Base-by-base conservation (phyloP, 2,329 filamentous ascomycete species). In the Pseudogymnoascus sp. region DNA sequence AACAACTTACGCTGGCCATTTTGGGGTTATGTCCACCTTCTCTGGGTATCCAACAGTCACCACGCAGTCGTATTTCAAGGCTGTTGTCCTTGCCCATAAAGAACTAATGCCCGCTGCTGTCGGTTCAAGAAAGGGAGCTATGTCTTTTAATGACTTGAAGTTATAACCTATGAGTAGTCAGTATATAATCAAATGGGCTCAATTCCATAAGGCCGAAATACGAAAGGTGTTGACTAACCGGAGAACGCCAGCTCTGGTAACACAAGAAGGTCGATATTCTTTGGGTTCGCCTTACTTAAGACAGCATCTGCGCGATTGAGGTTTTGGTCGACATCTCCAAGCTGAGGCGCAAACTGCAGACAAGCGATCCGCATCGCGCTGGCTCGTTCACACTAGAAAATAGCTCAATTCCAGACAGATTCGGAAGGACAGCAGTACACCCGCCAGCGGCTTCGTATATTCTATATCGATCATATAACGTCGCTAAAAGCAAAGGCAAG, bases 41-140 rank as follows among this genome's bases (percentile, higher is more conserved):
- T 95, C 90, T 0, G 90, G 90, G 63, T 93, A 95, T 0, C 90
- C 90, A 1, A 85, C 84, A 0, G 84, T 82, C 0, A 93, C 88
- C 60, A 81, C 77, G 70, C 89, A 92, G 64, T 86, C 79, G 69
- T 88, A 80, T 68, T 85, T 86, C 21, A 84, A 77, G 0, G 90
- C 90, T 0, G 81, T 83, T 0, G 81, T 84, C 38, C 84, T 79
- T 0, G 89, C 89, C 90, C 90, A 95, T 19, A 88, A 74, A 0
- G 89, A 86, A 6, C 82, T 86, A 62, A 88, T 84, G 0, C 90
- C 90, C 0, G 83, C 78, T 4, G 83, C 81, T 0, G 83, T 83
- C 0, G 79, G 82, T 70, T 95, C 90, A 3, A 93, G 82, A 68
- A 80, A 89, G 0, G 88, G 88, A 1, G 76, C 75, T 46, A 93